A percentile compares a stretch with the other conserved stretches of the same genome.
Evolutionary conservation across 2,329 filamentous ascomycete species (phyloP).

Genomic region (Fusarium sp.): DNA sequence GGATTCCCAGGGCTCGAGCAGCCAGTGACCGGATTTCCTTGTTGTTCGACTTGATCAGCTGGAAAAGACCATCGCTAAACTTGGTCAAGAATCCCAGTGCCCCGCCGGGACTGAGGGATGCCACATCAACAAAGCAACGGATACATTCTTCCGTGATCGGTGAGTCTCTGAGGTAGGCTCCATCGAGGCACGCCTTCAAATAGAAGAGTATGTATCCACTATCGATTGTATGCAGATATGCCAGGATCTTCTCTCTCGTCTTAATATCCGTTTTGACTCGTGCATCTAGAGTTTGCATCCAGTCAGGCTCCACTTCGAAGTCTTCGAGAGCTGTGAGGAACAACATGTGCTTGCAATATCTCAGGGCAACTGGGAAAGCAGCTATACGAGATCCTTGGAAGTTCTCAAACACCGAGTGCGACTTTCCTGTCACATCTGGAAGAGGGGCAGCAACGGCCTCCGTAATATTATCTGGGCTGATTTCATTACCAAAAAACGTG

Average conservation of each 20-base stretch:
- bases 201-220: conserved; percentile 52
- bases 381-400: conserved; percentile 57
- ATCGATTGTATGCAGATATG: conserved; percentile 57
- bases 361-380: conserved; percentile 73
- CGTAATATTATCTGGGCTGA: conserved; percentile 45
- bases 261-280: conserved; percentile 74
- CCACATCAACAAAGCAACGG: conserved; percentile 62
- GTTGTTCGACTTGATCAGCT: conserved; percentile 75
- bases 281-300: conserved; percentile 81
- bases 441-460: conserved; percentile 48
- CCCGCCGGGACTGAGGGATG: conserved; percentile 59
- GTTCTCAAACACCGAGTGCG: conserved; percentile 51
- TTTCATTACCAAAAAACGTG: conserved; percentile 56
- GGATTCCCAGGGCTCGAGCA: conserved; percentile 76
- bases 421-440: conserved; percentile 4
- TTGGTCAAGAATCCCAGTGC: conserved; percentile 59
- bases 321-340: conserved; percentile 58
- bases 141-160: conserved; percentile 57
- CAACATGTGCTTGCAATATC: conserved; percentile 68
- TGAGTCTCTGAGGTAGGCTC: conserved; percentile 57
- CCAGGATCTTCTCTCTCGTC: conserved; percentile 66
- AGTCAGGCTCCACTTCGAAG: conserved; percentile 75
- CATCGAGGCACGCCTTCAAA: conserved; percentile 64
- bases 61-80: conserved; percentile 61
- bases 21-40: conserved; percentile 71